Evolutionary conservation across 495 filamentous ascomycete species (phyloP), one percentile per base, ranked within the genome.

Genomic region (Aspergillus leporis): DNA sequence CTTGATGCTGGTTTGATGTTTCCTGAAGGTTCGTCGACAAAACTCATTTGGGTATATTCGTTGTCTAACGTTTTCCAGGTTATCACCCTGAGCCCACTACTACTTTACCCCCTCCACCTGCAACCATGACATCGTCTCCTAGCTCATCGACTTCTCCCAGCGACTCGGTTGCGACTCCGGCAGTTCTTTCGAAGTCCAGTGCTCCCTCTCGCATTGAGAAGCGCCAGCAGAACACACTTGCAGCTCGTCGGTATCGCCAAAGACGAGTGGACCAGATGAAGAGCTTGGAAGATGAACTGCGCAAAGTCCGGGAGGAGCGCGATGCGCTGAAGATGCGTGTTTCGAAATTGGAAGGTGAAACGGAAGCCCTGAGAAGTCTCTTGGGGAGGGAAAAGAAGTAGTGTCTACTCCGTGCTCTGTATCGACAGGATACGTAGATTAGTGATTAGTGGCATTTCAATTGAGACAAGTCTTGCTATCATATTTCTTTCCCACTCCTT

Each of bases 171-270:
- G 2, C 54, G 5, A 46, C 54, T 25, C 9, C 54, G 3, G 41
- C 28, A 19, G 13, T 23, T 32, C 21, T 43, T 49, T 43, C 43
- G 4, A 56, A 56, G 25, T 19, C 54, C 18, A 23, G 19, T 22
- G 40, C 53, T 25, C n/a, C 69, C 3, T 71, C 69, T 38, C 67
- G 70, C 22, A 67, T 76, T 19, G 64, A 72, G 53, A 89, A 87
- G 66, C 86, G 87, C 19, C 79, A 81, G 50, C 80, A 85, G 38
- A 90, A 92, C 68, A 88, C 88, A 51, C 72, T 90, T 46, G 85
- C 86, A 5, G 86, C 88, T 53, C 83, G 87, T 55, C 83, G 87
- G 56, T 92, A 88, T 70, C 83, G 89, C 23, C 83, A 90, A 73
- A 85, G 83, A 58, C 83, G 87, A 46, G 79, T 90, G 28, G 86